Conservation (phyloP, 495 filamentous ascomycete species). For the Podospora fimiseda region DNA sequence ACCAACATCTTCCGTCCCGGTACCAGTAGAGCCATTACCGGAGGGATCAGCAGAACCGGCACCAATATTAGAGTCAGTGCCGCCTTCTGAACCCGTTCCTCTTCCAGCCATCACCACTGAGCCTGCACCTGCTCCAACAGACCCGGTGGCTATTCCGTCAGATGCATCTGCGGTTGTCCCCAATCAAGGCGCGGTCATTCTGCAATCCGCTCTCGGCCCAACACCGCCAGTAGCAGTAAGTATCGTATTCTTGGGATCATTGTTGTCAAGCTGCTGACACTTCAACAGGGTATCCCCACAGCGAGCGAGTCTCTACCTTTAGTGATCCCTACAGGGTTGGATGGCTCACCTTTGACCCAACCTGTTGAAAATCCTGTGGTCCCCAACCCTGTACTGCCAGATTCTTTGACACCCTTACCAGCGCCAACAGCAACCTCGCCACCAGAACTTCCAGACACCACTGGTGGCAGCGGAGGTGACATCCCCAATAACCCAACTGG, state of each 20-base stretch:
- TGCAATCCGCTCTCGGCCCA: neutral
- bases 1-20: neutral
- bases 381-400: neutral
- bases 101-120: neutral
- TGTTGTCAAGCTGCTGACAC: neutral
- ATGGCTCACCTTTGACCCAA: neutral
- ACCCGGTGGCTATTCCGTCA: neutral
- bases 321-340: neutral
- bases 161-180: neutral
- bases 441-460: neutral
- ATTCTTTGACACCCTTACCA: neutral
- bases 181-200: neutral
- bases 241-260: neutral
- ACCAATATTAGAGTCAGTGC: neutral
- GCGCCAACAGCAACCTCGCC: neutral
- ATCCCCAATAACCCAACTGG: conserved; percentile 7
- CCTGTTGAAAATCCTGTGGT: neutral
- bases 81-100: neutral
- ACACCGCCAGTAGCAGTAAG: neutral
- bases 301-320: neutral
- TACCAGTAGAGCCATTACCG: neutral
- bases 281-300: neutral
- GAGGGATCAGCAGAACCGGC: neutral
- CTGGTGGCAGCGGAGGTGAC: neutral
- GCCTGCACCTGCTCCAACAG: neutral